phyloP scores from a whole-genome alignment of 768 basidiomycete species.

The Thelephora aurantiotincta region DNA sequence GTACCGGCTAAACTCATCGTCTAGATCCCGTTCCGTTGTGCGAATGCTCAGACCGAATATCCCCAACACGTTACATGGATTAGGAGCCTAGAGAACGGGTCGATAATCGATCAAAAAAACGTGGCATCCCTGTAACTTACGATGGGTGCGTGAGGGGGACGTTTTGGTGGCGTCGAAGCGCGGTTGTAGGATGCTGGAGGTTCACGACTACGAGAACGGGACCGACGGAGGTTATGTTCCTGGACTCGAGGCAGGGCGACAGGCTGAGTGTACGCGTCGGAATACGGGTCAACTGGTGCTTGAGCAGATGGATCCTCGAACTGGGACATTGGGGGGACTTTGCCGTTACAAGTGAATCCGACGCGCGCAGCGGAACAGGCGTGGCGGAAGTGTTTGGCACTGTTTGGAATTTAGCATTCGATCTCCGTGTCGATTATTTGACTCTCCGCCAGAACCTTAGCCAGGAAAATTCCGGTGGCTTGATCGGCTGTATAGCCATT shows the following conservation, averaged over 20 bases:
- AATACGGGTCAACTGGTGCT: conserved; percentile 24
- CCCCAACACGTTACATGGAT: conserved; percentile 80
- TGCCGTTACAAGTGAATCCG: conserved; percentile 37
- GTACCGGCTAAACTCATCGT: conserved; percentile 83
- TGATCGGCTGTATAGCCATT: conserved; percentile 21
- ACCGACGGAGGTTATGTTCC: background rate
- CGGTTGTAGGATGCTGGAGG: conserved; percentile 23
- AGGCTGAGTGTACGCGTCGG: background rate
- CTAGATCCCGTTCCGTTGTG: conserved; percentile 85
- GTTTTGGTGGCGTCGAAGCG: conserved; percentile 41
- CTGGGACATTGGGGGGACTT: conserved; percentile 32
- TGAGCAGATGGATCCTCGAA: conserved; percentile 73
- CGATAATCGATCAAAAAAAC: conserved; percentile 23
- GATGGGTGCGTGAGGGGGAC: conserved; percentile 58
- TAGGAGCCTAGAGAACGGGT: conserved; percentile 59
- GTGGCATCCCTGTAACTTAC: conserved; percentile 28
- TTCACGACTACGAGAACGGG: conserved; percentile 20
- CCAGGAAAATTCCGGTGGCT: conserved; percentile 28
- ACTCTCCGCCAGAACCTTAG: conserved; percentile 8
- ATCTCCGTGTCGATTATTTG: too few species aligned
- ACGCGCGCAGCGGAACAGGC: conserved; percentile 4
- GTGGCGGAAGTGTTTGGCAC: conserved; percentile 34
- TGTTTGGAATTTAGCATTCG: conserved; percentile 12
- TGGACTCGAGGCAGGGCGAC: background rate
- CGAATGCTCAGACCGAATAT: conserved; percentile 98